Base-by-base conservation (phyloP, 164 flowering plant species). In the Macadamia tetraphylla region DNA sequence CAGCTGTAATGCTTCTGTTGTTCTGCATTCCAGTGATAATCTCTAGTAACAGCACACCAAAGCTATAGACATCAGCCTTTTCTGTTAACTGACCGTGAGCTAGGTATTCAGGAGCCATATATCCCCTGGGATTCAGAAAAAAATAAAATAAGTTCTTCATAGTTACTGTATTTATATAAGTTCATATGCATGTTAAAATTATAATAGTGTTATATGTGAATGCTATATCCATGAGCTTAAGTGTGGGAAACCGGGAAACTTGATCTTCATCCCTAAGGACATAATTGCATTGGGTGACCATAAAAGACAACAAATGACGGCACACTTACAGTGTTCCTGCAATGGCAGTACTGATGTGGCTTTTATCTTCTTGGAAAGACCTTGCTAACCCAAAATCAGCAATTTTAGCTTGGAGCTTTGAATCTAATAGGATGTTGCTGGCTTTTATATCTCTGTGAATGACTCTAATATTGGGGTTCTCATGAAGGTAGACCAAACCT, bases 291-390 rank as follows among this genome's bases (percentile, higher is more conserved):
- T 46, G 51, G 51, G 51, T 11, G 9, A 5, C 13, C 9, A 46
- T 9, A 46, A 46, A 46, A 46, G 51, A 46, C 13, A 11, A 46
- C 1, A 1, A 46, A 46, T 46, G 9, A 46, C 51, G 12, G 11
- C 56, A 53, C 32, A 73, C 93, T 83, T 70, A 94, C 97, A 91
- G 65, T 61, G 97, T 94, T 77, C 95, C 98, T 11, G 98, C 97
- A 71, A 91, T 85, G 68, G 88, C 97, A 3, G 98, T 94, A 80
- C 90, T 94, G 65, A 90, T 91, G 81, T 91, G 97, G 76, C 97
- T 90, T 79, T 86, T 84, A 71, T 94, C 92, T 68, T 83, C 98
- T 79, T 91, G 81, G 73, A 91, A 91, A 62, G 79, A 85, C 70
- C 85, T 81, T 6, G 92, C 96, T 11, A 90, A 75, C 3, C 91